phyloP scores from a whole-genome alignment of 2,329 filamentous ascomycete species.

The Alternaria infectoria region DNA sequence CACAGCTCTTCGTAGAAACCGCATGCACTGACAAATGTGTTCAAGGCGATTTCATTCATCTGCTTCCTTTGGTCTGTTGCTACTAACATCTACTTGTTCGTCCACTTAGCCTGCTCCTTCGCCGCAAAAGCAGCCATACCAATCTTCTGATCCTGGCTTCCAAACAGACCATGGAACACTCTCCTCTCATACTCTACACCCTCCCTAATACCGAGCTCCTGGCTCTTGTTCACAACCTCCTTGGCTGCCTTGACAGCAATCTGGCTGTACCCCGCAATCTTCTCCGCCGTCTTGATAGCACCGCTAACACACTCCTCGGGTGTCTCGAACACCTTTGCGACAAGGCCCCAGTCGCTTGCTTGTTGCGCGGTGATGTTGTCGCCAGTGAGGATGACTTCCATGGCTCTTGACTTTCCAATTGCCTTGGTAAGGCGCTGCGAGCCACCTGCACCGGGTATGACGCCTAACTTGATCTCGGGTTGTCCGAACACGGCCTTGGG shows the following conservation, averaged over 20 bases:
- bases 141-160: conserved; percentile 95
- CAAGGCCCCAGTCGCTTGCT: conserved; percentile 89
- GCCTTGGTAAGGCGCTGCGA: conserved; percentile 84
- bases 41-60: not conserved
- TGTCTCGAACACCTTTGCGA: conserved; percentile 78
- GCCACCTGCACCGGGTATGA: conserved; percentile 89
- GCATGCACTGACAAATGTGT: not conserved
- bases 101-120: conserved; percentile 94
- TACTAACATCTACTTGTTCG: conserved; percentile 65
- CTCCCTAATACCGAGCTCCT: conserved; percentile 84
- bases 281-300: conserved; percentile 82
- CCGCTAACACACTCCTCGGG: conserved; percentile 84
- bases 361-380: conserved; percentile 81
- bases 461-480: conserved; percentile 94
- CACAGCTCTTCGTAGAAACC: not conserved
- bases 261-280: conserved; percentile 83
- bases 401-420: conserved; percentile 54
- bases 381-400: conserved; percentile 56
- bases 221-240: conserved; percentile 99
- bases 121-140: conserved; percentile 93
- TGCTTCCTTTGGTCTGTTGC: not conserved
- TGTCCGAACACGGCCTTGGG: conserved; percentile 89
- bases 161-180: conserved; percentile 92
- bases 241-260: conserved; percentile 91
- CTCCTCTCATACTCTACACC: conserved; percentile 94